A percentile compares a stretch with the other conserved stretches of the same genome.
Evolutionary conservation across 345 rosid species (phyloP).

Genomic region (Nasturtium officinale): DNA sequence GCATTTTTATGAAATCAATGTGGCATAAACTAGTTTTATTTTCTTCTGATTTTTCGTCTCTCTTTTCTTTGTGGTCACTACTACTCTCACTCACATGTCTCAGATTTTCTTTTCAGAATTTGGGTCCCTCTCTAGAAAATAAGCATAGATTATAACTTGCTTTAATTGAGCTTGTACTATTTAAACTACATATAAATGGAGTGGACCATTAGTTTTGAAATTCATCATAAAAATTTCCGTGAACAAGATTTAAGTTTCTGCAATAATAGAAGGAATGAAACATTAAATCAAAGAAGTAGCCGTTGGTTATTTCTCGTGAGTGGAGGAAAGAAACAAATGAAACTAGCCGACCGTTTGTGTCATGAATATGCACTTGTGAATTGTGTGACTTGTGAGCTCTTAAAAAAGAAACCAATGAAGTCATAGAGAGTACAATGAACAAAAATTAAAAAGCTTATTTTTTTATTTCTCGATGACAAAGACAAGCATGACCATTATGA

Average conservation of each 20-base stretch:
- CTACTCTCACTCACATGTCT: slow-evolving; percentile 36
- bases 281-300: slow-evolving; percentile 26
- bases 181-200: background rate
- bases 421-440: background rate
- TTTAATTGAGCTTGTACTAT: slow-evolving; percentile 29
- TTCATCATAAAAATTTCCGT: slow-evolving; percentile 18
- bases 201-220: slow-evolving; percentile 10
- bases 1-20: slow-evolving; percentile 24
- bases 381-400: slow-evolving; percentile 7
- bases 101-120: slow-evolving; percentile 21
- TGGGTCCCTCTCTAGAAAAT: slow-evolving; percentile 23
- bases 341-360: slow-evolving; percentile 32
- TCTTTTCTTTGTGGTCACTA: slow-evolving; percentile 33
- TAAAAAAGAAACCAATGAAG: background rate
- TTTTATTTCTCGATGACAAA: slow-evolving; percentile 11
- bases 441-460: background rate
- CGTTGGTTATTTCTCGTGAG: slow-evolving; percentile 34
- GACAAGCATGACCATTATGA: background rate
- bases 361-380: slow-evolving; percentile 24
- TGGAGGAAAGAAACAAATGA: slow-evolving; percentile 16
- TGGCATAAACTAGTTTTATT: background rate
- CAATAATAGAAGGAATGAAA: slow-evolving; percentile 4
- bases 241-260: slow-evolving; percentile 33
- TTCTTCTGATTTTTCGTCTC: background rate
- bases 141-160: slow-evolving; percentile 4